phyloP scores from a whole-genome alignment of 2,329 filamentous ascomycete genomes.

The Clonostachys byssicola region DNA sequence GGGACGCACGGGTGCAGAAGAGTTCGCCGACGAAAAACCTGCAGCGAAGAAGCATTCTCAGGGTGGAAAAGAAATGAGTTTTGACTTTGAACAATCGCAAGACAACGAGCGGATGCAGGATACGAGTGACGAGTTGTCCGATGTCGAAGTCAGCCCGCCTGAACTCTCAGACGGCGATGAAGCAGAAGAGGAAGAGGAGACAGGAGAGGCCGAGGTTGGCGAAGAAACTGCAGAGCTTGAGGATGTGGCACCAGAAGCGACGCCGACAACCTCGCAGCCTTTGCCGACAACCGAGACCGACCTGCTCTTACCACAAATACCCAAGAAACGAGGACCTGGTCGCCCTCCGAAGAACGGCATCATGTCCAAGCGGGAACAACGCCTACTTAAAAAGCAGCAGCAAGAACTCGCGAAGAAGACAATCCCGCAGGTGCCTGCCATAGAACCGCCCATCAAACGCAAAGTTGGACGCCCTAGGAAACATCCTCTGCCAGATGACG shows the following conservation, averaged over 20 bases:
- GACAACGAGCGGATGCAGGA: slow-evolving; percentile 52
- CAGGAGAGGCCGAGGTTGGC: slow-evolving; percentile 13
- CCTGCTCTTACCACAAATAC: slow-evolving; percentile 33
- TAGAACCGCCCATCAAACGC: slow-evolving; percentile 52
- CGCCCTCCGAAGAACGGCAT: slow-evolving; percentile 78
- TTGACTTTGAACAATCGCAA: slow-evolving; percentile 63
- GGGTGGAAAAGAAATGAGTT: slow-evolving; percentile 68
- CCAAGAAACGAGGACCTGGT: slow-evolving; percentile 73
- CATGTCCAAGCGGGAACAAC: slow-evolving; percentile 74
- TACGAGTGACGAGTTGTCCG: slow-evolving; percentile 37
- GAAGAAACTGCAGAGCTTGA: slow-evolving; percentile 2
- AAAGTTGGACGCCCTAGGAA: slow-evolving; percentile 64
- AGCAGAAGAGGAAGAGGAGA: slow-evolving; percentile 12
- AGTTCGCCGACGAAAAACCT: slow-evolving; percentile 41
- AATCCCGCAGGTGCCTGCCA: slow-evolving; percentile 36
- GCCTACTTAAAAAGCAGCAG: slow-evolving; percentile 55
- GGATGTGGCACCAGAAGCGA: slow-evolving; percentile 9
- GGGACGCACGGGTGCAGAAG: slow-evolving; percentile 55
- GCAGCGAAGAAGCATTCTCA: slow-evolving; percentile 37
- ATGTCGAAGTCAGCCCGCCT: neutral
- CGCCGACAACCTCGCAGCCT: neutral
- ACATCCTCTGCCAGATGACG: slow-evolving; percentile 55
- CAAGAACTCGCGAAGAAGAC: slow-evolving; percentile 46
- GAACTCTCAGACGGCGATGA: slow-evolving; percentile 17
- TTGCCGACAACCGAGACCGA: neutral